Evolutionary conservation across 2,329 filamentous ascomycete genomes (phyloP), one percentile per base, ranked within the genome.

Genomic region (Huntiella abstrusa): DNA sequence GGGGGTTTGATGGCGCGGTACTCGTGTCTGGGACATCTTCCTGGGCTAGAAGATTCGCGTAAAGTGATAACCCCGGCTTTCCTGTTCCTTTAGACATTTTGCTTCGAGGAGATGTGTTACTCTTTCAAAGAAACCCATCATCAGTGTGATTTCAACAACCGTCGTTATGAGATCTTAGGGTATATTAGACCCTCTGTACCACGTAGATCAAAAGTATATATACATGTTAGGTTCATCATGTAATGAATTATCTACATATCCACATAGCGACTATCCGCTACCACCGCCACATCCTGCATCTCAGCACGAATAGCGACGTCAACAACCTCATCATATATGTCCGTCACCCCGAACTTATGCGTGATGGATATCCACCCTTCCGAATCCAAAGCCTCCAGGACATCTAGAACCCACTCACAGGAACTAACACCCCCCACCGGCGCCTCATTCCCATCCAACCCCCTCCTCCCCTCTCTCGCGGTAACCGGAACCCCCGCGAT

Each of bases 1-100:
- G 19, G 17, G 16, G n/a, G 34, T 70, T 66, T 55, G 66, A 52
- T 49, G 64, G 59, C 39, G 61, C 55, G 36, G 17, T 1, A 19
- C 17, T 19, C 4, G 59, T 55, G 15, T 68, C 65, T 15, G 41
- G 15, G 19, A 66, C 64, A 49, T 64, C 59, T 54, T 60, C 55
- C 41, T 84, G 80, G 52, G 17, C 5, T 19, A 91, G 74, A 38
- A 93, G 71, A 59, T 92, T 83, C 46, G 83, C 86, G 59, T 94
- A 94, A 4, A 92, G 74, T 13, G 83, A 87, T 53, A 85, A 66
- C 48, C 70, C 69, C 48, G 66, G 33, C 34, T 43, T 43, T 5
- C 4, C 6, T 5, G 28, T n/a, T 33, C 22, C 22, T 33, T 43
- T 43, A 5, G 41, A 43, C 41, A 43, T 43, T 11, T 35, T 35